Evolutionary conservation across 2,329 filamentous ascomycete genomes (phyloP), one percentile per base, ranked within the genome.

Genomic region (Microsporum canis): DNA sequence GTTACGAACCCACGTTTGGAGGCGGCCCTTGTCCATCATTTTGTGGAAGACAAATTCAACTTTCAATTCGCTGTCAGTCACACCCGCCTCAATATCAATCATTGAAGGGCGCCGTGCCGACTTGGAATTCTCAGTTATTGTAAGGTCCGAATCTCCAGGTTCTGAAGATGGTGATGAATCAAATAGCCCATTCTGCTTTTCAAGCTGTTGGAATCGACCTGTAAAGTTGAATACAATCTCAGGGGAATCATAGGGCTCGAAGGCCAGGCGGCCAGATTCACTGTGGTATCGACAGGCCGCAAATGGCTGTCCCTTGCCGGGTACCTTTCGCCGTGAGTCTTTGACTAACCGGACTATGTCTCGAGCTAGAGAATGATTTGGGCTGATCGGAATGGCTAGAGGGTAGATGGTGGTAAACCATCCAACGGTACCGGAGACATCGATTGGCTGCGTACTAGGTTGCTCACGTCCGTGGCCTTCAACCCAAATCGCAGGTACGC

Each of bases 351-450:
- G 70, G 58, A 75, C 64, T 1, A 66, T 71, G 4, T 73, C 66
- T 8, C 23, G 8, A 14, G 68, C 51, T 8, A 74, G 62, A 39
- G 67, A 65, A 56, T 60, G 36, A 3, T 58, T 23, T 5, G 38
- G 33, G 6, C 10, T 43, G 0, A 69, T 64, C 2, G 68, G 62
- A 1, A 76, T 66, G 49, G 71, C 68, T 2, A 79, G 64, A n/a
- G 77, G 77, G 14, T 71, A 74, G 58, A 79, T 70, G 31, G 77
- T 77, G 0, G 78, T 80, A 61, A 79, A 80, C 78, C 78, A 80
- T 7, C 78, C 78, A 3, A 79, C 72, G 0, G 78, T 80, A 31
- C 73, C 66, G 0, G 77, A 77, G 1, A 79, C 68, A 57, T 80
- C 78, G 49, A 79, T 70, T 14, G 67, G 71, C 1, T 70, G 39